Base-by-base conservation (phyloP, 2,329 filamentous ascomycete genomes). In the Claviceps spartinae region DNA sequence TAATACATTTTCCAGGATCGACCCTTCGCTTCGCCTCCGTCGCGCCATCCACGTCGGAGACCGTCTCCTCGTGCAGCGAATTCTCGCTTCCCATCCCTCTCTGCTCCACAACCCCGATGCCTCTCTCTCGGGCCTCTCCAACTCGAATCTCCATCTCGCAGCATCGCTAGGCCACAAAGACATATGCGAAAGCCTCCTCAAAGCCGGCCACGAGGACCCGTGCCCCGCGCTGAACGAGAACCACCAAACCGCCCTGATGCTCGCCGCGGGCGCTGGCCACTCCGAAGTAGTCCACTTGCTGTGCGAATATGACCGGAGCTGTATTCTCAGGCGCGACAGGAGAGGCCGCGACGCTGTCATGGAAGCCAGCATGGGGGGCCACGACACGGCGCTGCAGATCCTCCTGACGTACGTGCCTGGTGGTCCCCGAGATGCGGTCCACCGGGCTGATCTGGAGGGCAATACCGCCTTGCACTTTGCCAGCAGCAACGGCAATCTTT, bases 381-480 rank as follows among this genome's bases (percentile, higher is more conserved):
- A 83, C 62, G 81, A 84, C 57, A 83, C 80, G 0, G 74, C 76
- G 5, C 65, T 85, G n/a, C 81, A 83, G 63, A 74, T 84, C 51
- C 70, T 85, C 34, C 67, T 85, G 49, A 83, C 80, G 0, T 82
- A 77, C 58, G 75, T 72, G 1, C 78, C 79, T 7, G 68, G 69
- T n/a, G 78, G 78, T 14, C 70, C 77, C 0, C 65, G 66, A 22
- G 69, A 70, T 0, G 76, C 78, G 3, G 74, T 86, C 6, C 72
- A 72, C 46, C 71, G 75, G 34, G 72, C 74, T 4, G 88, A 95
- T 61, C 61, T 74, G 1, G 78, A 85, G 53, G 88, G 88, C n/a
- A 93, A 94, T 63, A 94, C 88, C 2, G 86, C 88, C 0, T 72
- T 95, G 44, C 88, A 95, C 68, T 89, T 93, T 69, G 89, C 89